Conservation (phyloP, 257 asterid species). For the Voacanga thouarsii region DNA sequence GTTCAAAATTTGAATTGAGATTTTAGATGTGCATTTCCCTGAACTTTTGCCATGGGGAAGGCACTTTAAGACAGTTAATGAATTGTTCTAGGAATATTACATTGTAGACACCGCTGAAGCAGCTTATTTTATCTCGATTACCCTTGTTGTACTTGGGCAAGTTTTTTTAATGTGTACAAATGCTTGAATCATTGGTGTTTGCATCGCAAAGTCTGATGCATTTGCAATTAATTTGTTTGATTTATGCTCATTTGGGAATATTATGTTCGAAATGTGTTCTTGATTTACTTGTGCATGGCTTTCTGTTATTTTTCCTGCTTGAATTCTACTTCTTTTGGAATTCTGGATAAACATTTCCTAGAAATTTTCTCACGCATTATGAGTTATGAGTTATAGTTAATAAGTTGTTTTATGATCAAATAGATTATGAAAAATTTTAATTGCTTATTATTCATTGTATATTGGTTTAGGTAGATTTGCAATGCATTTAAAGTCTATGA, state of each 20-base stretch:
- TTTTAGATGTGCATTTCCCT: neutral
- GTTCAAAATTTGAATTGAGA: neutral
- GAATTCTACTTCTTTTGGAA: neutral
- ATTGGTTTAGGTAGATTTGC: neutral
- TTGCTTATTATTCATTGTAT: neutral
- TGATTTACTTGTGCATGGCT: neutral
- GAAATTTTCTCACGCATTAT: neutral
- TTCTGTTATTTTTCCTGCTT: neutral
- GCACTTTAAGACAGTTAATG: neutral
- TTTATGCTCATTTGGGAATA: neutral
- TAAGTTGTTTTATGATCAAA: neutral
- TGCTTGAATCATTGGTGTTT: neutral
- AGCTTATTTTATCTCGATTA: neutral
- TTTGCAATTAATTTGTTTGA: neutral
- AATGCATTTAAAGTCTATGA: conserved; percentile 16
- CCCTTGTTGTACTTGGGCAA: neutral
- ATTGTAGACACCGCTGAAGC: neutral
- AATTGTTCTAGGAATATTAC: neutral
- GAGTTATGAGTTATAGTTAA: neutral
- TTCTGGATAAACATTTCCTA: neutral
- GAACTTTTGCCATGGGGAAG: neutral
- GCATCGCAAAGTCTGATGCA: neutral
- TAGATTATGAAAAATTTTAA: neutral
- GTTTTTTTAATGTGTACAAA: no score
- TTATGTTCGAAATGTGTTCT: neutral